Evolutionary conservation across 768 basidiomycete species (phyloP).

Genomic region (Rhodotorula babjevae): DNA sequence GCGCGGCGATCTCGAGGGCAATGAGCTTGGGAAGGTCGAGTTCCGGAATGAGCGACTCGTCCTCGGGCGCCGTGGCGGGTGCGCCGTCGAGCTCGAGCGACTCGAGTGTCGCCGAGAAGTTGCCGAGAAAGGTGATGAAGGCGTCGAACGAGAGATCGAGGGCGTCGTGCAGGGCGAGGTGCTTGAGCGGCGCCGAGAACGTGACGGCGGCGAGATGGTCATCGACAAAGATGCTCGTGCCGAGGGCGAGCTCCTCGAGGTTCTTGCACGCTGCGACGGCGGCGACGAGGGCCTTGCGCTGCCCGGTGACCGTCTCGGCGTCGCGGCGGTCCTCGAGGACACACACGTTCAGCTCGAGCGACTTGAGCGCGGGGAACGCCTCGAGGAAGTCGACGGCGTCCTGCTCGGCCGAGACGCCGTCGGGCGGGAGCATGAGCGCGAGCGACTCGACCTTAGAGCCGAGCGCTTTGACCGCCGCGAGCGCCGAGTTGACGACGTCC

Average conservation of each 20-base stretch:
- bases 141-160: neutral
- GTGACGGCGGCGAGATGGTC: neutral
- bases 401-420: neutral
- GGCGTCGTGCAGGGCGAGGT: constrained; percentile 9
- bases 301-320: neutral
- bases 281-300: neutral
- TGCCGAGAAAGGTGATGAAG: constrained; percentile 3
- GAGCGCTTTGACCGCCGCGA: neutral
- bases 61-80: neutral
- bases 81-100: constrained; percentile 9
- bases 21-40: constrained; percentile 5
- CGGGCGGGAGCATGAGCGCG: constrained; percentile 3
- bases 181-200: constrained; percentile 1
- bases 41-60: neutral
- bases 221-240: neutral
- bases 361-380: neutral
- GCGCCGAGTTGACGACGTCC: neutral
- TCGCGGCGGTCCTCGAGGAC: neutral
- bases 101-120: neutral
- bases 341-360: neutral
- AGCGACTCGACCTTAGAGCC: neutral
- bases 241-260: constrained; percentile 15
- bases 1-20: constrained; percentile 4
- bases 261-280: neutral
- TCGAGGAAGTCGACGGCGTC: neutral